Evolutionary conservation across 2,329 filamentous ascomycete genomes (phyloP).

Genomic region (Monilinia vaccinii-corymbosi): DNA sequence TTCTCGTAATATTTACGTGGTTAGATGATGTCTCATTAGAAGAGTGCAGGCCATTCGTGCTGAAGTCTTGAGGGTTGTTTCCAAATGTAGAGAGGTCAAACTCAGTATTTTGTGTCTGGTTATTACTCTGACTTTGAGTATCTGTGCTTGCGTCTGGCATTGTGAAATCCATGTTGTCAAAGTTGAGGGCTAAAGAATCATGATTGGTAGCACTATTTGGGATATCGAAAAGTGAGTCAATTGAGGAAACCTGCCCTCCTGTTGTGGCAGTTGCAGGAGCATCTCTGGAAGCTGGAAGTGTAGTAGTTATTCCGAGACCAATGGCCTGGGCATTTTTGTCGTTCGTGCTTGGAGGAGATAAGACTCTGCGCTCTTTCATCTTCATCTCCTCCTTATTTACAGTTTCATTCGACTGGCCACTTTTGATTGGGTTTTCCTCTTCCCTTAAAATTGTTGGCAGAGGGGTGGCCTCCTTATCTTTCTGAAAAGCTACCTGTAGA

Average conservation of each 20-base stretch:
- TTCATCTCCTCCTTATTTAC: background rate
- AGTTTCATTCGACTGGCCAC: constrained; percentile 15
- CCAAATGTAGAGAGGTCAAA: constrained; percentile 28
- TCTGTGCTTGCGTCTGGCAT: constrained; percentile 13
- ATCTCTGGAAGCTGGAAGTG: constrained; percentile 9
- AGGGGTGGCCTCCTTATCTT: constrained; percentile 14
- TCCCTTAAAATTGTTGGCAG: background rate
- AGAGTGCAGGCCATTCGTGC: constrained; percentile 29
- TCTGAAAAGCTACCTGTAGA: constrained; percentile 13
- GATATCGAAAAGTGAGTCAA: constrained; percentile 27
- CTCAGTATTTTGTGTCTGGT: constrained; percentile 21
- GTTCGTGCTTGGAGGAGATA: constrained; percentile 19
- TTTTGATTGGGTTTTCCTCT: background rate
- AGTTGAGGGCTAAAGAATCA: constrained; percentile 18
- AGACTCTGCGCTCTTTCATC: constrained; percentile 7
- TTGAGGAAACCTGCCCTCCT: constrained; percentile 19
- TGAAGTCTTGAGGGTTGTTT: constrained; percentile 32
- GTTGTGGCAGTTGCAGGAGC: constrained; percentile 12
- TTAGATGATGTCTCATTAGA: constrained; percentile 14
- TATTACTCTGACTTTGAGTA: constrained; percentile 15
- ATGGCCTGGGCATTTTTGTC: constrained; percentile 15
- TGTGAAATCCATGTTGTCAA: constrained; percentile 26
- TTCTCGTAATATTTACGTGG: constrained; percentile 9
- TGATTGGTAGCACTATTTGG: constrained; percentile 15
- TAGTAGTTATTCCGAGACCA: constrained; percentile 23